Evolutionary conservation across 2,329 filamentous ascomycete species (phyloP).

Genomic region (Didymella segeticola): DNA sequence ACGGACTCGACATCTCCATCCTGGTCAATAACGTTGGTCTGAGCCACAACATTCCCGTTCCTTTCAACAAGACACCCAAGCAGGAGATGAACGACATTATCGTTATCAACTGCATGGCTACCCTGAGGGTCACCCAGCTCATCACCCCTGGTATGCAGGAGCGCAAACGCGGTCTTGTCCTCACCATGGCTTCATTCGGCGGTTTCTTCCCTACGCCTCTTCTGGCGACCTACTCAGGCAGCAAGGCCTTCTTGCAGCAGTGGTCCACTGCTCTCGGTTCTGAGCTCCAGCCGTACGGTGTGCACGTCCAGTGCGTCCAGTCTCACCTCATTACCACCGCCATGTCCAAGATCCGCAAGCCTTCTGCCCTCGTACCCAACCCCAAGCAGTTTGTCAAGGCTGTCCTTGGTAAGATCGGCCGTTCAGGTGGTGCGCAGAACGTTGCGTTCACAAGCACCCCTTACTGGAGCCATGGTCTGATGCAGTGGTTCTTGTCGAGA

Average conservation of each 20-base stretch:
- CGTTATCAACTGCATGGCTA: constrained; percentile 92
- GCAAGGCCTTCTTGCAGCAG: constrained; percentile 96
- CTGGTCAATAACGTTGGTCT: constrained; percentile 97
- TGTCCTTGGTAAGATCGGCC: constrained; percentile 79
- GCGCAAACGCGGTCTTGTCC: constrained; percentile 84
- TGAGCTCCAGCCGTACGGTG: constrained; percentile 79
- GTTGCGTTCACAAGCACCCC: constrained; percentile 87
- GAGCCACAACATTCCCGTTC: constrained; percentile 89
- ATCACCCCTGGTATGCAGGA: constrained; percentile 84
- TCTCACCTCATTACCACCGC: constrained; percentile 93
- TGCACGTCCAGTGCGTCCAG: constrained; percentile 90
- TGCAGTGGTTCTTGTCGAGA: constrained; percentile 79
- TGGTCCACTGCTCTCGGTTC: constrained; percentile 88
- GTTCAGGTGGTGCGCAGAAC: constrained; percentile 76
- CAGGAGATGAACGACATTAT: constrained; percentile 89
- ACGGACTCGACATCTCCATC: constrained; percentile 80
- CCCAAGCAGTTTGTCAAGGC: constrained; percentile 82
- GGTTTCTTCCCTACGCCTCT: constrained; percentile 91
- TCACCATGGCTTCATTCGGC: constrained; percentile 97
- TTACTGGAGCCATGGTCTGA: constrained; percentile 88
- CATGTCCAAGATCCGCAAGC: constrained; percentile 93
- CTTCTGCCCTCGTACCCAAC: constrained; percentile 78
- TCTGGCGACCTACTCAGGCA: constrained; percentile 94
- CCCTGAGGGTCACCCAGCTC: constrained; percentile 84
- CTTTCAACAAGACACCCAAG: constrained; percentile 80